Percentiles rank a stretch among this genome's conserved stretches.
Evolutionary conservation across 441 rosid genomes (phyloP).

Genomic region (Pelargonium fulgidum): DNA sequence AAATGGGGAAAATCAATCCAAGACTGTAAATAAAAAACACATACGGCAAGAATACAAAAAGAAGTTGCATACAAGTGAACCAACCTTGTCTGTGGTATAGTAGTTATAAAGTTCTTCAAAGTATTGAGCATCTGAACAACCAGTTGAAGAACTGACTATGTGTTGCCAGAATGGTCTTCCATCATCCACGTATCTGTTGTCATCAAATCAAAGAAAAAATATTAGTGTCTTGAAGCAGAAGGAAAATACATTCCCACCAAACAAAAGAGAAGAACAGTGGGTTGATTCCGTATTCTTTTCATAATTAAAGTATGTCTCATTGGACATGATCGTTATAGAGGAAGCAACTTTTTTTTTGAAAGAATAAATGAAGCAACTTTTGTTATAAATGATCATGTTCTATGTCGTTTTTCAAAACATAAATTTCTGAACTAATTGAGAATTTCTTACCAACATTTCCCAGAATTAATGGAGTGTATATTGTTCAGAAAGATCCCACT

Average conservation of each 20-base stretch:
- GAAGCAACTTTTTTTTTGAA: too few relatives aligned
- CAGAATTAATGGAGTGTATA: too few relatives aligned
- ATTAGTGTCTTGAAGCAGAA: background rate
- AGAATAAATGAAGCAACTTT: too few relatives aligned
- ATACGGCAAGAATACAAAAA: constrained; percentile 8
- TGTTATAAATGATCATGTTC: too few relatives aligned
- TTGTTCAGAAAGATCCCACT: too few relatives aligned
- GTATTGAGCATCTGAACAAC: constrained; percentile 78
- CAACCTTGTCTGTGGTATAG: constrained; percentile 73
- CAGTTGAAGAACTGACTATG: constrained; percentile 83
- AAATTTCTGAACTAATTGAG: too few relatives aligned
- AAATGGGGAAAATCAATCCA: background rate
- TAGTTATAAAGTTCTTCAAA: constrained; percentile 85
- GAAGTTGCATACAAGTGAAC: constrained; percentile 3
- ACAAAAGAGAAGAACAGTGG: too few relatives aligned
- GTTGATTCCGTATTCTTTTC: too few relatives aligned
- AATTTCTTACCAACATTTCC: too few relatives aligned
- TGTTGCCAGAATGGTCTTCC: constrained; percentile 92
- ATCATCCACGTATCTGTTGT: constrained; percentile 76
- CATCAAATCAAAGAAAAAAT: constrained; percentile 1
- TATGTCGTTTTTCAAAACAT: too few relatives aligned
- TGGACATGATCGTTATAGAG: too few relatives aligned
- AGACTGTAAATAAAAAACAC: background rate
- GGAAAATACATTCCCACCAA: background rate
- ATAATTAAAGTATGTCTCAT: too few relatives aligned